phyloP scores from a whole-genome alignment of 1,284 basidiomycete species.

The Pterula multifida region DNA sequence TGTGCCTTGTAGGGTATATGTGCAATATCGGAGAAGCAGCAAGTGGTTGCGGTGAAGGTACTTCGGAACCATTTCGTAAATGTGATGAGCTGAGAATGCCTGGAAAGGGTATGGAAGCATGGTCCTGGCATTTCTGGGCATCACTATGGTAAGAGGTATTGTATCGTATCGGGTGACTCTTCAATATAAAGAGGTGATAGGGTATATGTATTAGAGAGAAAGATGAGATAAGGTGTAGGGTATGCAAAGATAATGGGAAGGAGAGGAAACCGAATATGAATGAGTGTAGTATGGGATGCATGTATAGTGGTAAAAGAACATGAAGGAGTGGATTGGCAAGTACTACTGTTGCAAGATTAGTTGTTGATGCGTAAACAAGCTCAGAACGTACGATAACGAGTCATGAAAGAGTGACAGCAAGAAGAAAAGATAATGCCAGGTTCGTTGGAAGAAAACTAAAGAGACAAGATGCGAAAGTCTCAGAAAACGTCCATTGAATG shows the following conservation, averaged over 20 bases:
- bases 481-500: slow-evolving; percentile 74
- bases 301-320: background rate
- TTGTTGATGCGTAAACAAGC: background rate
- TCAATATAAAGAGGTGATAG: background rate
- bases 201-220: background rate
- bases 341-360: background rate
- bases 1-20: no score
- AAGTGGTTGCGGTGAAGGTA: no score
- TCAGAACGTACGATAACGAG: background rate
- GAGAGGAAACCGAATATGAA: background rate
- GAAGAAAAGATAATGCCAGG: background rate
- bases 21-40: no score
- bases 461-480: no score
- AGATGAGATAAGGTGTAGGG: background rate
- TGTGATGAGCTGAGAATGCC: no score
- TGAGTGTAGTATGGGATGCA: background rate
- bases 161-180: background rate
- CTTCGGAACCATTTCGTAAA: no score
- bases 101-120: no score
- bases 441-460: background rate
- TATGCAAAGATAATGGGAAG: background rate
- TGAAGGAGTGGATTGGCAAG: background rate
- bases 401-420: background rate
- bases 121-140: no score
- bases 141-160: no score